Percentiles rank a stretch among this genome's conserved stretches.
Evolutionary conservation across 805 yeast species (phyloP).

Genomic region (Hanseniaspora vineae): DNA sequence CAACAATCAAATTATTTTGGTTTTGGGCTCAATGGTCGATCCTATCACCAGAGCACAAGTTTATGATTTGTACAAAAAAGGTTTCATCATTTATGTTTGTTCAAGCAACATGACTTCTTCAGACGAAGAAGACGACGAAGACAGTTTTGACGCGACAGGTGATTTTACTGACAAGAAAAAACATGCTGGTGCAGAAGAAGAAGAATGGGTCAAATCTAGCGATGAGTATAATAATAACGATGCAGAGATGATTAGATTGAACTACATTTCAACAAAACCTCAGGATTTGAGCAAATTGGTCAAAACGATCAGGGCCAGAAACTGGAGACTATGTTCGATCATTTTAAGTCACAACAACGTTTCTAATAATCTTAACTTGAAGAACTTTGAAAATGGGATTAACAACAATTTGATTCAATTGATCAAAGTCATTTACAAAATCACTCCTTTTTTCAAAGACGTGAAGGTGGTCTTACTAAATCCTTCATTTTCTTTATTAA

Average conservation of each 20-base stretch:
- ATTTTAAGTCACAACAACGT: constrained; percentile 4
- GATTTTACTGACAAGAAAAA: background rate
- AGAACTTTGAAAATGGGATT: constrained; percentile 1
- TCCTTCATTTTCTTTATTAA: background rate
- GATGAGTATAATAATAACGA: constrained; percentile 3
- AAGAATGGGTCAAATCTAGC: background rate
- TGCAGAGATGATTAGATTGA: constrained; percentile 4
- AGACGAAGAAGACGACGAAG: constrained; percentile 14
- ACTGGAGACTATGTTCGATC: constrained; percentile 2
- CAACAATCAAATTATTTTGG: constrained; percentile 9
- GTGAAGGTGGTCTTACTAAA: constrained; percentile 4
- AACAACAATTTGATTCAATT: constrained; percentile 5
- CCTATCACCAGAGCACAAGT: constrained; percentile 24
- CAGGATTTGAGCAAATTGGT: constrained; percentile 1
- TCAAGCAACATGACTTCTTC: constrained; percentile 20
- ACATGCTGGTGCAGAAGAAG: constrained; percentile 4
- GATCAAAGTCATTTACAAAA: constrained; percentile 1
- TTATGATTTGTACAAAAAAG: constrained; percentile 23
- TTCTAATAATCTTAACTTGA: constrained; percentile 2
- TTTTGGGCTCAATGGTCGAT: constrained; percentile 23
- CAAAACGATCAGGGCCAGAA: background rate
- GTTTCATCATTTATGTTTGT: constrained; percentile 21
- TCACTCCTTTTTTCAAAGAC: constrained; percentile 1
- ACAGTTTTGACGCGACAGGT: constrained; percentile 1
- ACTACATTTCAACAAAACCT: constrained; percentile 2